phyloP scores from a whole-genome alignment of 208 protist genomes.

The Crithidia expoeki region DNA sequence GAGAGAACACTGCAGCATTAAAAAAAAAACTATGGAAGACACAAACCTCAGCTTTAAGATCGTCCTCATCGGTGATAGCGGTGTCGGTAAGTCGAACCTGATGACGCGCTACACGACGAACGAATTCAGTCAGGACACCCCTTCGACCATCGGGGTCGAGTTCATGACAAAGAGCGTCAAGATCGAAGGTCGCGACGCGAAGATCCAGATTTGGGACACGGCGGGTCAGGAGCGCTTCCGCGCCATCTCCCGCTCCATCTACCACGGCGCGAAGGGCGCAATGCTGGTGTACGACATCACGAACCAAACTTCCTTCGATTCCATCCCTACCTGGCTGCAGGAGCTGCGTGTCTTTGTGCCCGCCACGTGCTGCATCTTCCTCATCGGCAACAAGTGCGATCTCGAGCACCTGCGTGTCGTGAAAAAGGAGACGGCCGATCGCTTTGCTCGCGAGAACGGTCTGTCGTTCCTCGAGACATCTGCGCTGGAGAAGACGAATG shows the following conservation, averaged over 20 bases:
- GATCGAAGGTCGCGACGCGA: conserved; percentile 96
- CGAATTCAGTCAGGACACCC: conserved; percentile 89
- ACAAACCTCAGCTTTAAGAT: conserved; percentile 94
- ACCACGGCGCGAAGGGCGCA: conserved; percentile 98
- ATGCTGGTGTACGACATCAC: conserved; percentile 99
- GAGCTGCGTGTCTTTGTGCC: conserved; percentile 97
- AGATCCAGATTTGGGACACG: conserved; percentile 99
- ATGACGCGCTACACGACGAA: conserved; percentile 90
- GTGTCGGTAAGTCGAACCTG: conserved; percentile 91
- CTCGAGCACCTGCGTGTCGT: conserved; percentile 90
- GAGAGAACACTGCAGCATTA: too few relatives aligned
- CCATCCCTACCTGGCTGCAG: conserved; percentile 98
- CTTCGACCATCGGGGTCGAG: conserved; percentile 94
- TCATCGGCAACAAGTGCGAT: conserved; percentile 99
- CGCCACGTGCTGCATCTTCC: conserved; percentile 97
- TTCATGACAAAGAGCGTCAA: conserved; percentile 93
- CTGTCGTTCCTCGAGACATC: conserved; percentile 99
- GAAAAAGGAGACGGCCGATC: conserved; percentile 95
- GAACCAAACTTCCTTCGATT: conserved; percentile 97
- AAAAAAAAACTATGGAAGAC: conserved; percentile 72
- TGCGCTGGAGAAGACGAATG: conserved; percentile 98
- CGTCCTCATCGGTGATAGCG: conserved; percentile 93
- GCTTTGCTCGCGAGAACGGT: conserved; percentile 95
- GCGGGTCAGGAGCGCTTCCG: conserved; percentile 99
- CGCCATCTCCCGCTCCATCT: conserved; percentile 97